Evolutionary conservation across 2,329 filamentous ascomycete genomes (phyloP), one percentile per base, ranked within the genome.

Genomic region (Hymenoscyphus salicellus): DNA sequence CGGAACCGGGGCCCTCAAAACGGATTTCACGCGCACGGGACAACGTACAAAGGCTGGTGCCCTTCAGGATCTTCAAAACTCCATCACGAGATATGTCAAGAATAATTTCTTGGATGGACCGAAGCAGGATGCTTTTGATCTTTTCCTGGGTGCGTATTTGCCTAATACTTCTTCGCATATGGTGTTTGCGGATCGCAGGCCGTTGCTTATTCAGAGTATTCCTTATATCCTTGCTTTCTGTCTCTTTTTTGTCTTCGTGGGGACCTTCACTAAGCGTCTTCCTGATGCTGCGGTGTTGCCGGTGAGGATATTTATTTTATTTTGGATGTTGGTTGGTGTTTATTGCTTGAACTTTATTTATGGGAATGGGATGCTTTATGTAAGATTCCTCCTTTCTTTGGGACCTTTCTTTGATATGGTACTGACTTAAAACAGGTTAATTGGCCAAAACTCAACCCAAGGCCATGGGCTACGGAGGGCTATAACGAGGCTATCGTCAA

Each of bases 81-180:
- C 93, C 49, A 81, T 96, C 69, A 96, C 91, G 6, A 86, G 95
- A 67, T 99, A 97, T 78, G 87, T 93, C 69, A 86, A 88, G 65
- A 99, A 99, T 81, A 99, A 99, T 79, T 98, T 98, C 78, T 78
- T 88, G 64, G 95, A 99, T 73, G 96, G 96, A 0, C 94, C 94
- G 10, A 85, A 93, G 66, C 95, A 99, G 78, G 96, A 99, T 79
- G 91, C 91, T 2, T 99, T 96, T 72, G 95, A 99, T 76, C 82
- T 99, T 11, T 98, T 99, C 80, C 82, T 97, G 30, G 95, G 95
- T 49, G 85, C 86, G 6, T 97, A 97, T 78, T 84, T 91, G 32
- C 92, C 93, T 41, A 87, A 88, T 32, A 86, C 86, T 62, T 90
- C 91, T 36, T 87, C 86, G 32, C 84, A 85, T 55, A 83, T 90